Evolutionary conservation across 768 basidiomycete genomes (phyloP), one percentile per base, ranked within the genome.

Genomic region (Mycena floridula): DNA sequence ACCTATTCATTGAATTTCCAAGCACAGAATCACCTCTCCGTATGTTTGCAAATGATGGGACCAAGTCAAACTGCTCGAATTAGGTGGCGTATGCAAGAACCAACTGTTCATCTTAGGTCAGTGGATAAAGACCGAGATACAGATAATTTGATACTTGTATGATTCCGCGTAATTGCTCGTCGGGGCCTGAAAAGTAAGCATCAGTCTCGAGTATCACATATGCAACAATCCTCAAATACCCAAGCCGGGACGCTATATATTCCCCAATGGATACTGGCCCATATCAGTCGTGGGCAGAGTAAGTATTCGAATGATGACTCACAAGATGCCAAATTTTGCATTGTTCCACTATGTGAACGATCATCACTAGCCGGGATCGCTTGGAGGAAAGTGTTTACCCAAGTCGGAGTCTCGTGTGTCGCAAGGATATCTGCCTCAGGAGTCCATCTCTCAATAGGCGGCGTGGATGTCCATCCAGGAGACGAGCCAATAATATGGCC

Each of bases 261-360:
- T 7, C 72, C 73, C 73, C 73, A 76, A 49, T 76, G 74, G 37
- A 78, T 62, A 54, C 71, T 75, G 46, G 3, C 41, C 50, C 18
- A 38, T 9, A 7, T 42, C n/a, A 58, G 45, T 40, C 37, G 37
- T 47, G 41, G 20, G 44, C 49, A 43, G 42, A 42, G 24, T 26
- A 39, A 9, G 48, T 21, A 28, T 4, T 18, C 1, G 16, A 40
- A n/a, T n/a, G n/a, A 25, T 6, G 24, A 50, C 73, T 54, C 49
- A 77, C 76, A 77, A 78, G 15, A 78, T 77, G 8, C 77, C 78
- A 50, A 65, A 78, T 55, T 79, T 80, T 12, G 70, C 74, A 26
- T 67, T 60, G 45, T 61, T 69, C 68, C 69, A 81, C 75, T 76
- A 9, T 8, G 9, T 32, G 15, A 39, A 23, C 38, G 3, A 15